These are phyloP conservation scores for Fusarium compactum DNA, from an alignment of 2,329 filamentous ascomycete species.

Conservation along the genomic window DNA sequence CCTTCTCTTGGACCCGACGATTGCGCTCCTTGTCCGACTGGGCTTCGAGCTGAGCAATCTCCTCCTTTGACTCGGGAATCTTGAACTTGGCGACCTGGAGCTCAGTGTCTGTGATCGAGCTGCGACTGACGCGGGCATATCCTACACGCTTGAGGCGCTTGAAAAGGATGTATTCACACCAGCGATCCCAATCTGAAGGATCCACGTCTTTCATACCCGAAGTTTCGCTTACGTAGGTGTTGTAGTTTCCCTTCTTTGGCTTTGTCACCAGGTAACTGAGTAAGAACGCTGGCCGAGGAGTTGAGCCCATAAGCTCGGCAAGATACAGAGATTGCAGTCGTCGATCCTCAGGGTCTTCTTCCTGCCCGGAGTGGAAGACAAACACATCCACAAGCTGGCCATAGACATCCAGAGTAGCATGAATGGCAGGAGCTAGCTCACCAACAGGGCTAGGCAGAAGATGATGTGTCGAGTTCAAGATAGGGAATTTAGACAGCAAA, in stretches of 20 bases:
- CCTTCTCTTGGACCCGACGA: slow-evolving; percentile 72
- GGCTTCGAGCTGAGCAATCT: slow-evolving; percentile 59
- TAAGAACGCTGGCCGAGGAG: slow-evolving; percentile 82
- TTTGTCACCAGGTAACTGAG: slow-evolving; percentile 94
- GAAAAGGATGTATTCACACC: slow-evolving; percentile 99
- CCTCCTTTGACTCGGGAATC: slow-evolving; percentile 74
- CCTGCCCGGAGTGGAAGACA: slow-evolving; percentile 98
- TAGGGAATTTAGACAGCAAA: slow-evolving; percentile 95
- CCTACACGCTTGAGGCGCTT: slow-evolving; percentile 87
- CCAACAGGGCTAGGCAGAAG: slow-evolving; percentile 93
- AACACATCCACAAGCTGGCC: slow-evolving; percentile 92
- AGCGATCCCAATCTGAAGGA: slow-evolving; percentile 91
- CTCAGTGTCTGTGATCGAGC: slow-evolving; percentile 96
- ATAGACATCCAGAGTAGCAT: slow-evolving; percentile 95
- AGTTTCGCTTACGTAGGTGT: slow-evolving; percentile 87
- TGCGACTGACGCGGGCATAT: slow-evolving; percentile 89
- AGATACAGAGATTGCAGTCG: slow-evolving; percentile 89
- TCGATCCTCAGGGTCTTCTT: slow-evolving; percentile 94
- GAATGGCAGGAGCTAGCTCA: slow-evolving; percentile 94
- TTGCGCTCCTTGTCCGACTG: slow-evolving; percentile 67
- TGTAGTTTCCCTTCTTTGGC: slow-evolving; percentile 93
- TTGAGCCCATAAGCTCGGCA: slow-evolving; percentile 86
- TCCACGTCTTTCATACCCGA: slow-evolving; percentile 98
- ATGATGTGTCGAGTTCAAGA: slow-evolving; percentile 96
- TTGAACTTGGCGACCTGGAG: slow-evolving; percentile 96